Base-by-base conservation (phyloP, 1,284 basidiomycete species). In the Trichosporon asahii region DNA sequence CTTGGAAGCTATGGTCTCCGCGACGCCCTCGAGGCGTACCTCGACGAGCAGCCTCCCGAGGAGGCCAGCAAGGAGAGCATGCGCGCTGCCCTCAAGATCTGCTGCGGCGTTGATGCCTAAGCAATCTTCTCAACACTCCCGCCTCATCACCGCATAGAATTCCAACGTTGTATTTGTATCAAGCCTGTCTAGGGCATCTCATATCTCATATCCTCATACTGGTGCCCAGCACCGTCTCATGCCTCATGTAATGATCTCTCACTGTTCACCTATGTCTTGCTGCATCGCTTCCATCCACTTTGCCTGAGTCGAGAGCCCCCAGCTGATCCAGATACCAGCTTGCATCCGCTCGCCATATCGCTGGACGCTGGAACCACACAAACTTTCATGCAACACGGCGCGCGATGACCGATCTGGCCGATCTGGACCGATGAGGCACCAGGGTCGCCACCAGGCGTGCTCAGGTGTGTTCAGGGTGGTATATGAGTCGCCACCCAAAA, bases 31-130 rank as follows among this genome's bases (percentile, higher is more conserved):
- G 72, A 73, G 68, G 61, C 33, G 12, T 73, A 73, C 66, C 72
- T 73, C 64, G 70, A 69, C 68, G 72, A 73, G 68, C 65, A 65
- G 61, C 70, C 70, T 60, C 70, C 72, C 14, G 68, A 69, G 23
- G 70, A 71, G 37, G 68, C 65, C 15, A 63, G 44, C n/a, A 68
- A 70, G 66, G 70, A 71, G 60, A 53, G 49, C 60, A 66, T 73
- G 66, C 66, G 66, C 57, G 64, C 68, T 31, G 72, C 72, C 18
- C 66, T 73, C 66, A 68, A 69, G 66, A 68, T 73, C 27, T 73
- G 72, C 72, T 73, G 72, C 63, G 72, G 72, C 40, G 68, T 73
- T 63, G 72, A 73, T 7, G 68, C 18, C 27, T 61, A 31, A 61
- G 15, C 29, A 31, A 11, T n/a, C 2, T 25, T 9, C 31, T 31